A percentile compares a stretch with the other conserved stretches of the same genome.
These are phyloP conservation scores for Zygosaccharomyces bisporus DNA, from an alignment of 805 yeast species.

Conservation along the genomic window DNA sequence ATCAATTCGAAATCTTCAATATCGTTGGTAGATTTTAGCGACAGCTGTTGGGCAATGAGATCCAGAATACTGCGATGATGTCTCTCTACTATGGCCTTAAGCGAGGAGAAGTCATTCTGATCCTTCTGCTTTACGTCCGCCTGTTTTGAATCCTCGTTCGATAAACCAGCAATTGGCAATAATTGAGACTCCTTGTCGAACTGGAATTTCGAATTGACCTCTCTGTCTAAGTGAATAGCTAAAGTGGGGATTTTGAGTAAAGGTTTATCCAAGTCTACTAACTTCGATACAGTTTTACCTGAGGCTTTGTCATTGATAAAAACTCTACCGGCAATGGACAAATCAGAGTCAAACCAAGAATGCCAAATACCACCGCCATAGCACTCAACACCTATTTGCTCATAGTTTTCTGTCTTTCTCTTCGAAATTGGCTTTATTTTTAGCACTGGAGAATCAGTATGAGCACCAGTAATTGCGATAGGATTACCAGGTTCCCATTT, in stretches of 20 bases:
- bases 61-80: conserved; percentile 72
- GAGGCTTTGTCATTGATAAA: conserved; percentile 49
- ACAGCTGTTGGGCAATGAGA: conserved; percentile 62
- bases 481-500: conserved; percentile 75
- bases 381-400: conserved; percentile 88
- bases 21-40: conserved; percentile 43
- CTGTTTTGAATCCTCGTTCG: conserved; percentile 26
- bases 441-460: conserved; percentile 89
- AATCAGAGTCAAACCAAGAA: conserved; percentile 94
- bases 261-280: conserved; percentile 80
- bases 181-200: conserved; percentile 86
- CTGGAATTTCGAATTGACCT: conserved; percentile 72
- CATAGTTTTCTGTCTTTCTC: conserved; percentile 64
- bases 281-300: conserved; percentile 55
- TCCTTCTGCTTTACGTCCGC: conserved; percentile 21
- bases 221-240: conserved; percentile 87
- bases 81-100: conserved; percentile 62
- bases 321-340: conserved; percentile 89
- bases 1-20: conserved; percentile 90
- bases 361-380: conserved; percentile 98
- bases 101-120: conserved; percentile 50
- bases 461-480: conserved; percentile 88
- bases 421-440: conserved; percentile 85
- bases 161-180: conserved; percentile 77
- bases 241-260: conserved; percentile 87